Conservation (phyloP, 164 flowering plant species). For the Warburgia ugandensis region DNA sequence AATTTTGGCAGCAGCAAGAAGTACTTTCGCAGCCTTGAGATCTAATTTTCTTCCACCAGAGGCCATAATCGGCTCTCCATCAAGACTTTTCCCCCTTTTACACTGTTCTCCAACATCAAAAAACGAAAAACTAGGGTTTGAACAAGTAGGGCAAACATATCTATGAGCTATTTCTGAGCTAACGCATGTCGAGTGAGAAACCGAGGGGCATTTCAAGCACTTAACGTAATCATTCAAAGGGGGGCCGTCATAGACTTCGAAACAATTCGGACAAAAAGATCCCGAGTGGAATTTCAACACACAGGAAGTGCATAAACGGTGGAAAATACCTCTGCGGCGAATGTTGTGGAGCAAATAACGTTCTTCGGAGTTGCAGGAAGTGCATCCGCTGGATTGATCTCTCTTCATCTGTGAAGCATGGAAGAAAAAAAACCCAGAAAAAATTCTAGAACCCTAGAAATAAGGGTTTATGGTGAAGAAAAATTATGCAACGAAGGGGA, state of each 20-base stretch:
- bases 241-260: slow-evolving; percentile 26
- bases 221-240: slow-evolving; percentile 18
- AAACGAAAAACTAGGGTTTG: slow-evolving; percentile 29
- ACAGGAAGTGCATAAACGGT: slow-evolving; percentile 46
- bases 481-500: too few species aligned
- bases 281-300: slow-evolving; percentile 27
- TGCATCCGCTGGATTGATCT: slow-evolving; percentile 18
- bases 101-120: slow-evolving; percentile 19
- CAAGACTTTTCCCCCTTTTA: slow-evolving; percentile 3
- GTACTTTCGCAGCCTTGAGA: slow-evolving; percentile 24
- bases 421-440: too few species aligned
- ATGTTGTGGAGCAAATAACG: slow-evolving; percentile 19
- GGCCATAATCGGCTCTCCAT: not conserved
- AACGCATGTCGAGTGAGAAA: slow-evolving; percentile 40
- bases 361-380: slow-evolving; percentile 20
- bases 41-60: slow-evolving; percentile 21
- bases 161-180: slow-evolving; percentile 1
- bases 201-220: slow-evolving; percentile 46
- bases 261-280: slow-evolving; percentile 59
- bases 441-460: too few species aligned
- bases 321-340: slow-evolving; percentile 26
- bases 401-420: too few species aligned
- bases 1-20: slow-evolving; percentile 54
- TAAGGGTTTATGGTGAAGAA: too few species aligned
- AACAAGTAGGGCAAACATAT: slow-evolving; percentile 37